Percentiles rank a stretch among this genome's conserved stretches.
Conservation (phyloP, 176 grass and related monocot genomes). For the Ampelocalamus luodianensis region DNA sequence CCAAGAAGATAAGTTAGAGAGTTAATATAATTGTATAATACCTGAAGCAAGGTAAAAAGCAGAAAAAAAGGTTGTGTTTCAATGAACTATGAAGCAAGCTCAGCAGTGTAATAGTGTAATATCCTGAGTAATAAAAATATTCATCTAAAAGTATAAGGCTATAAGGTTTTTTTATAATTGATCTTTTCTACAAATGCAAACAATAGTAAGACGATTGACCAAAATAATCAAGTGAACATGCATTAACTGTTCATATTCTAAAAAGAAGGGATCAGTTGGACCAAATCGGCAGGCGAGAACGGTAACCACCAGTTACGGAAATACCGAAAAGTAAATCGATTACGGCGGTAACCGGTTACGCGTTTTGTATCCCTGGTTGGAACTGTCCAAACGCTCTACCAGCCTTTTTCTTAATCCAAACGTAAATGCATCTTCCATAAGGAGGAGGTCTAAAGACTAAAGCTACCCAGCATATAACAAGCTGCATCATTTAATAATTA, state of each 20-base stretch:
- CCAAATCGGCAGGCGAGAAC: too few relatives aligned
- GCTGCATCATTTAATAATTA: not conserved
- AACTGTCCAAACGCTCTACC: not conserved
- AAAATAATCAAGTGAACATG: not conserved
- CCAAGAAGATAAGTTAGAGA: not conserved
- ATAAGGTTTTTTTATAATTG: not conserved
- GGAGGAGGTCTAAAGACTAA: not conserved
- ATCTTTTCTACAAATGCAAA: not conserved
- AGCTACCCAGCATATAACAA: constrained; percentile 22
- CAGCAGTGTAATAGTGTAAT: not conserved
- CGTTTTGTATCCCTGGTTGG: too few relatives aligned
- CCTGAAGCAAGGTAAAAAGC: constrained; percentile 11
- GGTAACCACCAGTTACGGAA: too few relatives aligned
- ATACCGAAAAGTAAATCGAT: too few relatives aligned
- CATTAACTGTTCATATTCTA: constrained; percentile 4
- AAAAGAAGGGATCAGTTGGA: not conserved
- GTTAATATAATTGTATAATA: not conserved
- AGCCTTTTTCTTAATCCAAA: not conserved
- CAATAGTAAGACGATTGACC: not conserved
- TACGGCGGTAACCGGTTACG: too few relatives aligned
- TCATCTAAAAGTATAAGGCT: not conserved
- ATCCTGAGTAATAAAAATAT: constrained; percentile 9
- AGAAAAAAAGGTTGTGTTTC: not conserved
- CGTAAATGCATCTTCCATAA: not conserved
- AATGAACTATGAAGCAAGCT: not conserved